Conservation (phyloP, 1,284 basidiomycete species). For the Ceratobasidium sp. region DNA sequence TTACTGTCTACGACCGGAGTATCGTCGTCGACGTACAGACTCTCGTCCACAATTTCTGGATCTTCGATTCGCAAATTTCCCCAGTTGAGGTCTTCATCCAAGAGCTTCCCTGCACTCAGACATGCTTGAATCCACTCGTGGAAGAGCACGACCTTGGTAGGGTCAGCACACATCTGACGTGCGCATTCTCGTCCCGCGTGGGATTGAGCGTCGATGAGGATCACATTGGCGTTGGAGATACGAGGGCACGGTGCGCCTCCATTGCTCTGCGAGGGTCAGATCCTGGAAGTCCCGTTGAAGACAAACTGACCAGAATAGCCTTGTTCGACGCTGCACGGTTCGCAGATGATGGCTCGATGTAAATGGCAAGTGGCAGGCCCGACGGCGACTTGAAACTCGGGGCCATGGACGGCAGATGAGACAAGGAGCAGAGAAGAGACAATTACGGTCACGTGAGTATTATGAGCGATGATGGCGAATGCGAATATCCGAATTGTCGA, state of each 20-base stretch:
- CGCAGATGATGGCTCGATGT: conserved; percentile 10
- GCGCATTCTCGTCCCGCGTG: conserved; percentile 18
- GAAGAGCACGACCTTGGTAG: conserved; percentile 19
- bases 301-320: conserved; percentile 15
- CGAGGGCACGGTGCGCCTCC: conserved; percentile 7
- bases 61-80: conserved; percentile 29
- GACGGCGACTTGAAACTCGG: conserved; percentile 24
- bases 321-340: background rate
- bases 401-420: background rate
- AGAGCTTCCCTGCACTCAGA: conserved; percentile 17
- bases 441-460: conserved; percentile 6
- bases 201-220: conserved; percentile 21
- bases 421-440: background rate
- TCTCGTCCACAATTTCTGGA: conserved; percentile 32
- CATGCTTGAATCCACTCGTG: conserved; percentile 33
- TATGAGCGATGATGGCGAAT: background rate
- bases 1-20: background rate
- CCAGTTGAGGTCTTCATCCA: conserved; percentile 25
- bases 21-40: conserved; percentile 17
- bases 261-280: conserved; percentile 8
- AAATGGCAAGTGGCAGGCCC: conserved; percentile 17
- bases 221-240: conserved; percentile 7
- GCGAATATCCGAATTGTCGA: conserved; percentile 11
- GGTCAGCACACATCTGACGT: conserved; percentile 9
- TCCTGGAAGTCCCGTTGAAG: background rate